These are phyloP conservation scores for Coccinonectria pachysandricola DNA, from an alignment of 2,329 filamentous ascomycete species.

Conservation along the genomic window DNA sequence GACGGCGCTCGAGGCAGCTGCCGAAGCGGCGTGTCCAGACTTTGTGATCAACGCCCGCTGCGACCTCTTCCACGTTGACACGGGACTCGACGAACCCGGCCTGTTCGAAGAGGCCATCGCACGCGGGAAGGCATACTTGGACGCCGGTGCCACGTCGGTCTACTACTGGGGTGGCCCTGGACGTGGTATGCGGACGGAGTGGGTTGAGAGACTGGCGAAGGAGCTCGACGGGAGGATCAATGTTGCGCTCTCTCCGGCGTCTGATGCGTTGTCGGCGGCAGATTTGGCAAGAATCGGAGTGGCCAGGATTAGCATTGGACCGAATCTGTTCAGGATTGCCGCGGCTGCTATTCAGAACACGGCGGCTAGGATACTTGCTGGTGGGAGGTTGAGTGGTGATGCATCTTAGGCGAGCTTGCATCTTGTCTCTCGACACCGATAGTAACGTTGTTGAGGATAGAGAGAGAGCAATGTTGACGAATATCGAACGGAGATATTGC, in stretches of 20 bases:
- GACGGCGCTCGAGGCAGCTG: conserved; percentile 31
- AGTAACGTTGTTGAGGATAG: too few species aligned
- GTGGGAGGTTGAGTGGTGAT: too few species aligned
- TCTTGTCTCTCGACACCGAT: too few species aligned
- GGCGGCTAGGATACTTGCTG: conserved; percentile 21
- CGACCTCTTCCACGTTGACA: conserved; percentile 36
- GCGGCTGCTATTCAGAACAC: conserved; percentile 27
- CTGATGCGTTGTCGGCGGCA: conserved; percentile 30
- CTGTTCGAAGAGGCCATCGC: conserved; percentile 37
- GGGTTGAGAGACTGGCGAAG: conserved; percentile 35
- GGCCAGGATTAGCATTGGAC: conserved; percentile 45
- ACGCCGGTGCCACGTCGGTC: conserved; percentile 46
- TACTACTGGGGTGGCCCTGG: conserved; percentile 48
- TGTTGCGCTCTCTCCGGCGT: conserved; percentile 30
- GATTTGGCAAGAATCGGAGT: conserved; percentile 40
- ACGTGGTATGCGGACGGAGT: conserved; percentile 32
- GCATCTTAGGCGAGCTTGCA: too few species aligned
- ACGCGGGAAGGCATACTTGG: conserved; percentile 46
- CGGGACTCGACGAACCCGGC: conserved; percentile 20
- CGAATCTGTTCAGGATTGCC: conserved; percentile 32
- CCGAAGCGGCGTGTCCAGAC: conserved; percentile 37
- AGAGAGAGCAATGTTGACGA: too few species aligned
- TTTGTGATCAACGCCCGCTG: conserved; percentile 50
- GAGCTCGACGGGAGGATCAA: conserved; percentile 40
- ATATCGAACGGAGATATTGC: too few species aligned